Conservation (phyloP, 306 rosid species). For the Medicago ruthenica region DNA sequence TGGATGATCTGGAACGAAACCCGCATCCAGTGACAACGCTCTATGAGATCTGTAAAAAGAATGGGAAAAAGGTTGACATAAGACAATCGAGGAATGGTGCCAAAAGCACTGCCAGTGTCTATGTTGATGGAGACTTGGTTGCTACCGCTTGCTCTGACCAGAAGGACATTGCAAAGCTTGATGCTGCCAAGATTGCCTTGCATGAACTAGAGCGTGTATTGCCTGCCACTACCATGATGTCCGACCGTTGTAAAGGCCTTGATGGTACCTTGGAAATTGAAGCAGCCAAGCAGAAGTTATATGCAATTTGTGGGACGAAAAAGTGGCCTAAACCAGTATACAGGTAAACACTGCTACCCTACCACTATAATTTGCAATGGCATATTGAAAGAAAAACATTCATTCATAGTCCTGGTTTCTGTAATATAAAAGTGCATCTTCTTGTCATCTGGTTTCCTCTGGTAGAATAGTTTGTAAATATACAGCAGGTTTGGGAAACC, state of each 20-base stretch:
- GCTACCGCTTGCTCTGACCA: conserved; percentile 66
- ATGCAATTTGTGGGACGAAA: conserved; percentile 50
- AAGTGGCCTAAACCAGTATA: conserved; percentile 71
- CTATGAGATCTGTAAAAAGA: conserved; percentile 68
- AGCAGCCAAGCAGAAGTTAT: conserved; percentile 63
- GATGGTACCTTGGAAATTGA: conserved; percentile 55
- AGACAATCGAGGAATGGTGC: conserved; percentile 47
- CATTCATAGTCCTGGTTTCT: not conserved
- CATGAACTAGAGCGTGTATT: conserved; percentile 39
- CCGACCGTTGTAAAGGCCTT: conserved; percentile 1
- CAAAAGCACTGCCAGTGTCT: conserved; percentile 52
- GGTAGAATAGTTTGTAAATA: conserved; percentile 3
- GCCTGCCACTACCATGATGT: not conserved
- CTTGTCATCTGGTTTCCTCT: not conserved
- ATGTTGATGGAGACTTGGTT: conserved; percentile 62
- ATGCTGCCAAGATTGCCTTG: conserved; percentile 76
- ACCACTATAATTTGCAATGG: not conserved
- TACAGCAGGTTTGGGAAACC: not conserved
- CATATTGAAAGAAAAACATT: not conserved
- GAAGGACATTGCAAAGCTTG: conserved; percentile 65
- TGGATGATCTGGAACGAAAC: conserved; percentile 50
- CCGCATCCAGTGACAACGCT: conserved; percentile 77
- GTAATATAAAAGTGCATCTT: not conserved
- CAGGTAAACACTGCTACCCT: conserved; percentile 47
- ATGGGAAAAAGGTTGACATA: conserved; percentile 62